phyloP scores from a whole-genome alignment of 169 alveolate species.

The Cryptosporidium viatorum region DNA sequence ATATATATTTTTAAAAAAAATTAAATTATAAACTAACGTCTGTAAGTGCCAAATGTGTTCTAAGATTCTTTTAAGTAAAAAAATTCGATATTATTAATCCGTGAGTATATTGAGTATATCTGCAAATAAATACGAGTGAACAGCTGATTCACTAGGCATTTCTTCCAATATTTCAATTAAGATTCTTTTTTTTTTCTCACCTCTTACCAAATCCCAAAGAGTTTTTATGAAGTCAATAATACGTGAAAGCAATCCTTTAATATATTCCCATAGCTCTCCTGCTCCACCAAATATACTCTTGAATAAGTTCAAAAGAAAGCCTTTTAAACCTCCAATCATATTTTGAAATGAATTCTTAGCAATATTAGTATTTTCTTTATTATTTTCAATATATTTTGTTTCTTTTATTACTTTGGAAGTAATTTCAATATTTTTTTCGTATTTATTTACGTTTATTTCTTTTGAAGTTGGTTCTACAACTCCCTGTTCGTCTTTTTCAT shows the following conservation, averaged over 20 bases:
- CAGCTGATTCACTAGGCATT: slow-evolving; percentile 35
- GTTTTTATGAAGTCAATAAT: slow-evolving; percentile 59
- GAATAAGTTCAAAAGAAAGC: slow-evolving; percentile 43
- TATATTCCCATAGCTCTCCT: slow-evolving; percentile 62
- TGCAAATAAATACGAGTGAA: slow-evolving; percentile 8
- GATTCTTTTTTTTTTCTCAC: slow-evolving; percentile 30
- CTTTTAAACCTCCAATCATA: slow-evolving; percentile 68
- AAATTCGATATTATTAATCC: not conserved
- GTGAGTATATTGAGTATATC: slow-evolving; percentile 10
- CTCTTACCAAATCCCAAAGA: slow-evolving; percentile 58
- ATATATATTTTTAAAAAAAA: too few relatives aligned
- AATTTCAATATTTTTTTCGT: slow-evolving; percentile 10
- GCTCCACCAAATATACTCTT: slow-evolving; percentile 69
- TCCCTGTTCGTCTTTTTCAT: not conserved
- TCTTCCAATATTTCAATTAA: slow-evolving; percentile 42
- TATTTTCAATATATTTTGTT: slow-evolving; percentile 27
- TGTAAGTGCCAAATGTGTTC: not conserved
- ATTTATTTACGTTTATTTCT: not conserved
- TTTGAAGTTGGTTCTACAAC: not conserved
- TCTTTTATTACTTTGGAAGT: slow-evolving; percentile 47
- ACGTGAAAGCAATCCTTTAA: slow-evolving; percentile 58
- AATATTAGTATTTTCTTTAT: not conserved
- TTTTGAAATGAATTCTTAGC: slow-evolving; percentile 58
- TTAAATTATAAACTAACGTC: too few relatives aligned
- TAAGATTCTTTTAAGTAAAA: too few relatives aligned